phyloP scores from a whole-genome alignment of 75 land plant genomes.

The Sequoia sempervirens region DNA sequence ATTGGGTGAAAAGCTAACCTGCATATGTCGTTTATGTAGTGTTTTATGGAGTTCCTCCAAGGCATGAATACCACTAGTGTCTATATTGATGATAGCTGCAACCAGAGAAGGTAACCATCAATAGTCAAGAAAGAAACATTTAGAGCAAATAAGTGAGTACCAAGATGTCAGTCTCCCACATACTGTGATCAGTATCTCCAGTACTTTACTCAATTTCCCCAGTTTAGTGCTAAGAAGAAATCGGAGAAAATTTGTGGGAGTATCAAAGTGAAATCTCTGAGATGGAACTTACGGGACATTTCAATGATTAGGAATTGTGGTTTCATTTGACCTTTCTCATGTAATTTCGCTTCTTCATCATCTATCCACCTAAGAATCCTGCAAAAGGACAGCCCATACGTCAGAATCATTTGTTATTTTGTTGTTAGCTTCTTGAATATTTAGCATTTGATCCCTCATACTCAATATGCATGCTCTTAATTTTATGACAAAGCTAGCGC shows the following conservation, averaged over 20 bases:
- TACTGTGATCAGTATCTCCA: background rate
- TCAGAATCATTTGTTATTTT: background rate
- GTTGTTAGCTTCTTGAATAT: background rate
- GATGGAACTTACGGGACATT: constrained; percentile 81
- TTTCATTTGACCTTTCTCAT: constrained; percentile 21
- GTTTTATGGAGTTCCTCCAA: constrained; percentile 65
- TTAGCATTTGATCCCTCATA: background rate
- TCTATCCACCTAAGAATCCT: constrained; percentile 77
- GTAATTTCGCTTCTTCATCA: constrained; percentile 60
- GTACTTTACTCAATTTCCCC: background rate
- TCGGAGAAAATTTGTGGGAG: background rate
- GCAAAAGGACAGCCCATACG: constrained; percentile 3
- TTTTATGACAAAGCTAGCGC: background rate
- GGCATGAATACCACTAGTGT: constrained; percentile 83
- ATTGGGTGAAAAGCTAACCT: constrained; percentile 31
- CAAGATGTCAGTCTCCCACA: background rate
- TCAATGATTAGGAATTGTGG: constrained; percentile 73
- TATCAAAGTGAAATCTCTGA: background rate
- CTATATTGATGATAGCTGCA: constrained; percentile 89
- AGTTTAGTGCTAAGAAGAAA: background rate
- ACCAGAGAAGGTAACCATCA: background rate
- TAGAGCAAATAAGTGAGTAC: background rate
- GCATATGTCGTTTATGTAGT: constrained; percentile 57
- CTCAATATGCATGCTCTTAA: background rate
- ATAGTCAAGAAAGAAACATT: background rate